Base-by-base conservation (phyloP, 441 rosid species). In the Mallotus japonicus region DNA sequence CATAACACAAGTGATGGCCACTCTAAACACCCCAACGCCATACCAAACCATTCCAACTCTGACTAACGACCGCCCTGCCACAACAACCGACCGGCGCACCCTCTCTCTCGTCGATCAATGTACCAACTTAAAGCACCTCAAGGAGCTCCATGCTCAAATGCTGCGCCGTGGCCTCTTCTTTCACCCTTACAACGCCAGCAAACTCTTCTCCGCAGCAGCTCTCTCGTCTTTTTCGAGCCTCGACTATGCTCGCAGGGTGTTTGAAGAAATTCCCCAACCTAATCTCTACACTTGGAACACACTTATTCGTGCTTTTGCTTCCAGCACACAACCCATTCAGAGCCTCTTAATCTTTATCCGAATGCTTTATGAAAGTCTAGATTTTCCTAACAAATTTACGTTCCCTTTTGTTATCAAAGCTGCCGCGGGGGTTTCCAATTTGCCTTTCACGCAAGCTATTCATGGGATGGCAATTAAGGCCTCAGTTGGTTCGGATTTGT, bases 361-460 rank as follows among this genome's bases (percentile, higher is more conserved):
- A 62, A 88, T 91, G 90, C 76, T 80, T 77, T 50, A 74, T 19
- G 84, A 82, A 62, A 76, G 85, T 34, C 79, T 62, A 6, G 74
- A 67, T 61, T 58, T 55, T 73, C 92, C 96, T 0, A 87, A 87
- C 63, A 85, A 86, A 73, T 90, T 80, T 67, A 88, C 92, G 59
- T 90, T 82, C 75, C 95, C 95, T 73, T 88, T 87, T 67, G 84
- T 88, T 44, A 73, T 90, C 71, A 90, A 88, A 62, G 89, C 92
- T 2, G 92, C 86, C 15, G 68, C 91, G 0, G 85, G 79, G 73
- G 70, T 74, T 70, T 63, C 67, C 11, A 78, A 74, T 53, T 76
- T 82, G 71, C 73, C 78, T 65, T 61, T 81, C 0, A 87, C 84
- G 17, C 85, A 75, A 75, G 83, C 87, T 34, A 65, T 86, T 79